Conservation (phyloP, 176 grass and related monocot species). For the Saccharum officinarum region DNA sequence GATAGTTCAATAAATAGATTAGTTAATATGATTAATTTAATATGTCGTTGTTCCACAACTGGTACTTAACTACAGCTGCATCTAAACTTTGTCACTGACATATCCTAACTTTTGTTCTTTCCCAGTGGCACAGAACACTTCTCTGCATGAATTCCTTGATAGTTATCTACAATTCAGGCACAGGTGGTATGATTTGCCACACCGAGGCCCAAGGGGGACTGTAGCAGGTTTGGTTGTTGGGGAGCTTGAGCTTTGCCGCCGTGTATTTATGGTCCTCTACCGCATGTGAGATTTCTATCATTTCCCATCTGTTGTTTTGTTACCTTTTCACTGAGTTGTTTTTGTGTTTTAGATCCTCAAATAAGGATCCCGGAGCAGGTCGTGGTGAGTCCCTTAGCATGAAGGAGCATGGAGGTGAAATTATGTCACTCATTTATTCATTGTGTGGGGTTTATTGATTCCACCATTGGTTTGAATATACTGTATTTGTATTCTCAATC, state of each 20-base stretch:
- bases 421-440: conserved; percentile 13
- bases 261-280: conserved; percentile 95
- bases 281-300: conserved; percentile 71
- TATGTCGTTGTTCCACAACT: neutral
- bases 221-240: conserved; percentile 86
- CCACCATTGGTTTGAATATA: conserved; percentile 21
- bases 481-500: conserved; percentile 30
- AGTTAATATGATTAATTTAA: conserved; percentile 12
- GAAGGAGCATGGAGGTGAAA: conserved; percentile 83
- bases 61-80: neutral
- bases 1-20: conserved; percentile 10
- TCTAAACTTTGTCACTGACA: conserved; percentile 15
- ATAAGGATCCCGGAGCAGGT: conserved; percentile 78
- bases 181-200: conserved; percentile 94
- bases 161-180: conserved; percentile 95
- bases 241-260: conserved; percentile 84
- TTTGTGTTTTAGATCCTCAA: conserved; percentile 75
- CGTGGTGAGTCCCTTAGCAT: conserved; percentile 74
- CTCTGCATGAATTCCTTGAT: conserved; percentile 83
- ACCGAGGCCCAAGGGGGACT: conserved; percentile 52
- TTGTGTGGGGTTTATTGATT: conserved; percentile 14
- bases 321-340: conserved; percentile 17
- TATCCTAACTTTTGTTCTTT: conserved; percentile 22
- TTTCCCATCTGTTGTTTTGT: neutral
- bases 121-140: conserved; percentile 73